Conservation (phyloP, 1,139 yeast genomes). For the Geotrichum histeridarum region DNA sequence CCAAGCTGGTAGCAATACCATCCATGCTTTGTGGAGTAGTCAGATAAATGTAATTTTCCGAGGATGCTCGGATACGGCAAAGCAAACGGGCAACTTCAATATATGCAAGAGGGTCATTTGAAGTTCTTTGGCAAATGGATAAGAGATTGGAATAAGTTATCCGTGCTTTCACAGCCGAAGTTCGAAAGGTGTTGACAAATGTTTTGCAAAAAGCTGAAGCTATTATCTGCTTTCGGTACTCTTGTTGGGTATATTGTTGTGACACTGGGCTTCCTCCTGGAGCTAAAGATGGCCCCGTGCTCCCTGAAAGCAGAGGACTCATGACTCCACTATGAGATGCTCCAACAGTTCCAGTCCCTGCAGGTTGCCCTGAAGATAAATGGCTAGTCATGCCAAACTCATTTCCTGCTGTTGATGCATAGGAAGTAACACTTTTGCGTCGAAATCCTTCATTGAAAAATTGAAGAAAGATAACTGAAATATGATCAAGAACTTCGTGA, state of each 20-base stretch:
- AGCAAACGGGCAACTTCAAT: conserved; percentile 51
- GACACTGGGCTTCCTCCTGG: conserved; percentile 7
- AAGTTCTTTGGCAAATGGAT: conserved; percentile 25
- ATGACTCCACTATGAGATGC: conserved; percentile 4
- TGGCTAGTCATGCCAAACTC: conserved; percentile 10
- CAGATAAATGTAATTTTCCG: conserved; percentile 46
- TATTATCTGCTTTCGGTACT: conserved; percentile 13
- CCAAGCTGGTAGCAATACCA: conserved; percentile 57
- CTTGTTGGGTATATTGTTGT: neutral
- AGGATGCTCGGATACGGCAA: conserved; percentile 51
- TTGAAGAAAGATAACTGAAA: conserved; percentile 4
- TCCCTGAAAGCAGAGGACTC: conserved; percentile 4
- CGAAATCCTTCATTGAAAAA: conserved; percentile 6
- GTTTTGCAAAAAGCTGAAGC: conserved; percentile 27
- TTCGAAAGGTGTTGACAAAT: conserved; percentile 26
- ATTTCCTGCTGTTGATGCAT: conserved; percentile 6
- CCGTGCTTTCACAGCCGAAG: conserved; percentile 20
- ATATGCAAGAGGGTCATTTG: conserved; percentile 35
- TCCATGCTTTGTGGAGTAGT: conserved; percentile 58
- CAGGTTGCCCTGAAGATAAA: conserved; percentile 3
- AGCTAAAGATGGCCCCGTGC: neutral
- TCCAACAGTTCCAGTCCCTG: neutral
- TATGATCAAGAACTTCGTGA: conserved; percentile 4
- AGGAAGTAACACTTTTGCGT: conserved; percentile 9
- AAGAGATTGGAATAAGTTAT: conserved; percentile 27